Evolutionary conservation across 2,329 filamentous ascomycete genomes (phyloP), one percentile per base, ranked within the genome.

Genomic region (Aspergillus vadensis): DNA sequence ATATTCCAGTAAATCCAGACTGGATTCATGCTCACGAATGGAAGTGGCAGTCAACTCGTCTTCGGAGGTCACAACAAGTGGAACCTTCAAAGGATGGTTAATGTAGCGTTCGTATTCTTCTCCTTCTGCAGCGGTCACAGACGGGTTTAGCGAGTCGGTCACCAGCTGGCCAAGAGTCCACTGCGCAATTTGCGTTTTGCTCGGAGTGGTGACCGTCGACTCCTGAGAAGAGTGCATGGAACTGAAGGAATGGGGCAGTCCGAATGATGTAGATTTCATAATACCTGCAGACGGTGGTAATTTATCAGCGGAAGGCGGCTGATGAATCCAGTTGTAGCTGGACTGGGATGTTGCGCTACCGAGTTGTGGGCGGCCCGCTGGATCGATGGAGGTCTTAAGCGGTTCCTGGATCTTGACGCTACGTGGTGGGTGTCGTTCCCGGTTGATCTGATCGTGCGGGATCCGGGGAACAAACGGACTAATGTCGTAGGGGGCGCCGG

Each of bases 91-190:
- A 1, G 95, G 93, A 71, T 99, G 95, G 51, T 85, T 87, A 66
- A 99, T 88, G 76, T 98, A 99, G 23, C 90, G 87, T 60, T 88
- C 85, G 74, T 99, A 99, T 73, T 98, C 95, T 50, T 90, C 88
- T 23, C 88, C 86, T 78, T 98, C 94, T 41, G 86, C 84, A 7
- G 83, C 78, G 7, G 86, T 90, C 39, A 99, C 91, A 0, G 87
- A 88, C 1, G 95, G 95, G 66, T 97, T 90, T 48, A 98, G 83
- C 5, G 91, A 95, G 73, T 93, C 90, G 56, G 88, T 84, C 48
- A 97, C 90, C 53, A 97, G 89, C 71, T 96, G 90, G 17, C 89
- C 89, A 51, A 97, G 89, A 0, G 91, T 96, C 89, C 91, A 93
- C 73, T 97, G 92, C 14, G 91, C 90, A 27, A 77, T 74, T 58